Evolutionary conservation across 257 asterid genomes (phyloP).

Genomic region (Eucommia ulmoides): DNA sequence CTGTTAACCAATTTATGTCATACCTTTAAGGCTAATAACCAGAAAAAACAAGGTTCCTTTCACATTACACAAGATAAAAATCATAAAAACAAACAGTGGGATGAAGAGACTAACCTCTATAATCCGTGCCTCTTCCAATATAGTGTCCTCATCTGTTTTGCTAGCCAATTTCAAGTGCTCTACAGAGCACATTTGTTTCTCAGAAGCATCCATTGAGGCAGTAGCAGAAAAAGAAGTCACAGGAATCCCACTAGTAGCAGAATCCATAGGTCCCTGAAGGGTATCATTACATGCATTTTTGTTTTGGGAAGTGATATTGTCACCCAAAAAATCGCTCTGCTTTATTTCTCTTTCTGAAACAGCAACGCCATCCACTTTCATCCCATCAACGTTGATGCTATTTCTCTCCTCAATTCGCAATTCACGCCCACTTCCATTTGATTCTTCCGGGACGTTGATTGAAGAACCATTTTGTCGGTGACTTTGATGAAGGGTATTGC

Average conservation of each 20-base stretch:
- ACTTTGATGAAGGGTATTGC: slow-evolving; percentile 26
- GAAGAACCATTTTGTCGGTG: slow-evolving; percentile 27
- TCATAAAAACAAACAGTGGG: not conserved
- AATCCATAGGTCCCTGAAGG: not conserved
- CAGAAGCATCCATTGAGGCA: not conserved
- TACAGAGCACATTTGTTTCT: not conserved
- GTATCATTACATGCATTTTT: not conserved
- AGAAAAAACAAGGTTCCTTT: slow-evolving; percentile 9
- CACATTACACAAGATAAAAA: not conserved
- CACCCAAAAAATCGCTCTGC: not conserved
- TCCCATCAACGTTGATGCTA: slow-evolving; percentile 18
- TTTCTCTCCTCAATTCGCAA: slow-evolving; percentile 26
- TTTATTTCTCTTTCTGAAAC: slow-evolving; percentile 33
- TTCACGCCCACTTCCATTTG: slow-evolving; percentile 22
- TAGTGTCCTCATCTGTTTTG: not conserved
- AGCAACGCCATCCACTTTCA: slow-evolving; percentile 20
- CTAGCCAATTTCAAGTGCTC: not conserved
- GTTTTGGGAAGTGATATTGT: not conserved
- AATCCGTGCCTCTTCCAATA: slow-evolving; percentile 4
- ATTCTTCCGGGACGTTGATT: slow-evolving; percentile 20
- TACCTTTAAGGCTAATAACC: slow-evolving; percentile 19
- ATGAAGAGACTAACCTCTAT: not conserved
- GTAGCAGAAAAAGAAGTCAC: not conserved
- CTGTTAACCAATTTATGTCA: slow-evolving; percentile 42
- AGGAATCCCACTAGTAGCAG: not conserved